Evolutionary conservation across 441 rosid genomes (phyloP).

Genomic region (Euphorbia celastroides): DNA sequence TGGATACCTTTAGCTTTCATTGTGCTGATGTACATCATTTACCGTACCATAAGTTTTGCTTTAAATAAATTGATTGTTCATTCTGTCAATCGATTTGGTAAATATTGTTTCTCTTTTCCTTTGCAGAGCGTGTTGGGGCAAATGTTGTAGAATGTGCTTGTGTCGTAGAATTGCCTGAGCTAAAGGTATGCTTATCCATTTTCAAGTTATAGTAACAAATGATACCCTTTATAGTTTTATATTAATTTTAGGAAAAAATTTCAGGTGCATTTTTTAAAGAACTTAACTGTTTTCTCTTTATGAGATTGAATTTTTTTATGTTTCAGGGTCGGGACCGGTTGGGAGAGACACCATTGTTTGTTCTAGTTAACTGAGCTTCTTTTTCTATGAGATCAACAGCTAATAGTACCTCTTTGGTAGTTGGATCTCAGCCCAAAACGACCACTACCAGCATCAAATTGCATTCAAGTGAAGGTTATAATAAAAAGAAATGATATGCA

Average conservation of each 20-base stretch:
- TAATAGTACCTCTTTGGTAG: no score
- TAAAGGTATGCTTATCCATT: constrained; percentile 38
- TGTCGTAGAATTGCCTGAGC: constrained; percentile 74
- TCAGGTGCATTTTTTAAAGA: no score
- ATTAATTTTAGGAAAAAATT: no score
- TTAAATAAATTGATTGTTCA: neutral
- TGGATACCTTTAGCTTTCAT: no score
- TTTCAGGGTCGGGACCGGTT: neutral
- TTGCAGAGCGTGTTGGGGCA: constrained; percentile 83
- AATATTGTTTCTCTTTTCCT: constrained; percentile 1
- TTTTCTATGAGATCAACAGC: neutral
- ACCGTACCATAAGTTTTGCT: no score
- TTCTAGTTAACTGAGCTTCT: neutral
- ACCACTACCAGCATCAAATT: no score
- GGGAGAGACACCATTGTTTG: neutral
- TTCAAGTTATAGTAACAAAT: neutral
- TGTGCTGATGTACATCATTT: no score
- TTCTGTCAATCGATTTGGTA: constrained; percentile 1
- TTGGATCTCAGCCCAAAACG: neutral
- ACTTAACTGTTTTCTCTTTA: no score
- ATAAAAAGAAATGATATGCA: no score
- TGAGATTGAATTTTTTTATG: neutral
- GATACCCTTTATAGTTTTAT: no score
- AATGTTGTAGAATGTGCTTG: constrained; percentile 86
- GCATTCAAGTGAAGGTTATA: no score